These are phyloP conservation scores for Tricholoma furcatifolium DNA, from an alignment of 768 basidiomycete species.

Conservation along the genomic window DNA sequence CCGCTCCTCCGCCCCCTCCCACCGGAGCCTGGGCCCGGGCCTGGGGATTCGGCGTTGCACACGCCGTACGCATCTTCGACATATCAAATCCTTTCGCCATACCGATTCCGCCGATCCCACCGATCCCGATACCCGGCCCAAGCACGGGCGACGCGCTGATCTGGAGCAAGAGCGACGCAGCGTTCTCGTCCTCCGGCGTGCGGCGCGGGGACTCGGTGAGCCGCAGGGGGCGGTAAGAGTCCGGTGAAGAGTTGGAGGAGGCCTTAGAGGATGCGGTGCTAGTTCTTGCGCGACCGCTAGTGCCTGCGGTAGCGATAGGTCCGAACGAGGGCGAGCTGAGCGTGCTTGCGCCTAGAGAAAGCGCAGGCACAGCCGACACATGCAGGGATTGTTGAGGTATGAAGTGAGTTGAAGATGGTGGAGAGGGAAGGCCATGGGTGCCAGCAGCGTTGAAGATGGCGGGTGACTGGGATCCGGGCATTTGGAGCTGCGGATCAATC, in stretches of 20 bases:
- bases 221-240: conserved; percentile 8
- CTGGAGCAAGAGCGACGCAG: conserved; percentile 64
- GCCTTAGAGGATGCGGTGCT: background rate
- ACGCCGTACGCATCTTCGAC: conserved; percentile 11
- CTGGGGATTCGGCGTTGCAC: conserved; percentile 7
- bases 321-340: background rate
- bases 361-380: conserved; percentile 1
- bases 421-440: conserved; percentile 33
- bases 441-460: conserved; percentile 47
- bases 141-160: conserved; percentile 46
- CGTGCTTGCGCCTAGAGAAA: conserved; percentile 5
- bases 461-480: conserved; percentile 50
- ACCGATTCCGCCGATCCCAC: background rate
- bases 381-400: background rate
- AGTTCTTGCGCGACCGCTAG: background rate
- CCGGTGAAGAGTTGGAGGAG: conserved; percentile 7
- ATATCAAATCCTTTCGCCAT: background rate
- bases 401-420: conserved; percentile 8
- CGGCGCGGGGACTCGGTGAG: conserved; percentile 20
- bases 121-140: background rate
- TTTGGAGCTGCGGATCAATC: conserved; percentile 32
- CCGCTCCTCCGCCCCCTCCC: background rate
- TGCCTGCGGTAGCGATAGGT: background rate
- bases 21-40: background rate
- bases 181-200: conserved; percentile 68